A percentile compares a stretch with the other conserved stretches of the same genome.
Evolutionary conservation across 2,329 filamentous ascomycete genomes (phyloP).

Genomic region (Colletotrichum caudatum): DNA sequence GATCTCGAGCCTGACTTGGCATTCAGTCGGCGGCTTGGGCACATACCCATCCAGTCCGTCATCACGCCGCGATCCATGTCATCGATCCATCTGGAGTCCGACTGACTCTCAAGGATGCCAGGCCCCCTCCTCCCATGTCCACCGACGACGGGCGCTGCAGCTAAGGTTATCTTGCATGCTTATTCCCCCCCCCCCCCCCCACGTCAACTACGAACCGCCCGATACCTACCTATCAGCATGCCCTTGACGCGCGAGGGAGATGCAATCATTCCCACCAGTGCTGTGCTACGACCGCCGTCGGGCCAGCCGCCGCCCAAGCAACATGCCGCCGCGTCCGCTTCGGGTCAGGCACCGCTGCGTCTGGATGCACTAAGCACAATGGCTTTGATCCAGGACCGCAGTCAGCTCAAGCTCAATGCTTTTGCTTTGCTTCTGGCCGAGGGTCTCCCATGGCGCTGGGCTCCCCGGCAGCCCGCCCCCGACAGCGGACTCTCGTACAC

Average conservation of each 20-base stretch:
- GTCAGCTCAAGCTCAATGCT: neutral
- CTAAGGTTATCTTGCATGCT: slow-evolving; percentile 37
- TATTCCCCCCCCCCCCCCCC: slow-evolving; percentile 22
- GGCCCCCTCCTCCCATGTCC: slow-evolving; percentile 9
- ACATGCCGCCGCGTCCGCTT: neutral
- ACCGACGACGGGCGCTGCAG: slow-evolving; percentile 31
- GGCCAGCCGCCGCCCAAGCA: neutral
- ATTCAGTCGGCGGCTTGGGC: neutral
- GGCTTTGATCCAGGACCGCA: neutral
- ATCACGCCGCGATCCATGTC: neutral
- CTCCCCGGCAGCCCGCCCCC: neutral
- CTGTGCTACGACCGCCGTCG: neutral
- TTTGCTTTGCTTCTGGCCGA: neutral
- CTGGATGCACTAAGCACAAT: slow-evolving; percentile 8
- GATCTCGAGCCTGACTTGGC: neutral
- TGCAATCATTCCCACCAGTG: slow-evolving; percentile 5
- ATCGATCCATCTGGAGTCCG: neutral
- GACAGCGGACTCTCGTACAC: neutral
- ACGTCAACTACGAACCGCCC: slow-evolving; percentile 21
- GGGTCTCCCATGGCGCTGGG: neutral
- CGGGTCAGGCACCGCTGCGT: neutral
- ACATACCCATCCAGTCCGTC: neutral
- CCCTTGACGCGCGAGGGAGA: neutral
- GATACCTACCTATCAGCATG: neutral
- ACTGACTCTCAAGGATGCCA: neutral